Conservation (phyloP, 2,329 filamentous ascomycete species). For the Colletotrichum spaethianum region DNA sequence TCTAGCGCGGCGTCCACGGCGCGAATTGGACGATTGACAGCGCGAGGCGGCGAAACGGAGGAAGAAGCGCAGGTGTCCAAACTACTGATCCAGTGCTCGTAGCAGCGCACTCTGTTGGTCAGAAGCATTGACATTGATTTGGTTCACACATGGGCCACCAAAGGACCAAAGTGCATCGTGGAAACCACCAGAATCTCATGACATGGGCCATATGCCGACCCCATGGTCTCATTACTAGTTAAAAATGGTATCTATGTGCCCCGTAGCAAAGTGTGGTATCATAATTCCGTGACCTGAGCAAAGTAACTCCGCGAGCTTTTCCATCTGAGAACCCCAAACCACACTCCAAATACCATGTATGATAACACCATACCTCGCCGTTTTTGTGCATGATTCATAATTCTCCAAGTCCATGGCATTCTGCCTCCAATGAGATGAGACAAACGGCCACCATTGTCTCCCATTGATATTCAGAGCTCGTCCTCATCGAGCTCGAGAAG, state of each 20-base stretch:
- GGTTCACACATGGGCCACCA: too few species aligned
- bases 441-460: neutral
- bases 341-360: constrained; percentile 3
- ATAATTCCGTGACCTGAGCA: constrained; percentile 29
- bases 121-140: neutral
- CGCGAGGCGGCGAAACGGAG: constrained; percentile 81
- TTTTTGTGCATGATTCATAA: neutral
- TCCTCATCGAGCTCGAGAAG: constrained; percentile 49
- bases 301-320: constrained; percentile 30
- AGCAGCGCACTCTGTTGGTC: neutral
- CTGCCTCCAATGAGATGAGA: neutral
- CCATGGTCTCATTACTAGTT: constrained; percentile 14
- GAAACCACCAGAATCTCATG: neutral
- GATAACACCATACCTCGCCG: neutral
- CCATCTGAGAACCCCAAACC: constrained; percentile 1
- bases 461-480: neutral
- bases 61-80: constrained; percentile 76
- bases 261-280: constrained; percentile 38
- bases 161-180: too few species aligned
- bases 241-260: constrained; percentile 33
- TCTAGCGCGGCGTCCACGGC: constrained; percentile 52
- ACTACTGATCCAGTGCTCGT: too few species aligned
- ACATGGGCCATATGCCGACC: neutral
- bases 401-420: neutral
- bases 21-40: constrained; percentile 68